A percentile compares a stretch with the other conserved stretches of the same genome.
Conservation (phyloP, 225 moss, liverwort and hornwort genomes). For the Marchantia paleacea region DNA sequence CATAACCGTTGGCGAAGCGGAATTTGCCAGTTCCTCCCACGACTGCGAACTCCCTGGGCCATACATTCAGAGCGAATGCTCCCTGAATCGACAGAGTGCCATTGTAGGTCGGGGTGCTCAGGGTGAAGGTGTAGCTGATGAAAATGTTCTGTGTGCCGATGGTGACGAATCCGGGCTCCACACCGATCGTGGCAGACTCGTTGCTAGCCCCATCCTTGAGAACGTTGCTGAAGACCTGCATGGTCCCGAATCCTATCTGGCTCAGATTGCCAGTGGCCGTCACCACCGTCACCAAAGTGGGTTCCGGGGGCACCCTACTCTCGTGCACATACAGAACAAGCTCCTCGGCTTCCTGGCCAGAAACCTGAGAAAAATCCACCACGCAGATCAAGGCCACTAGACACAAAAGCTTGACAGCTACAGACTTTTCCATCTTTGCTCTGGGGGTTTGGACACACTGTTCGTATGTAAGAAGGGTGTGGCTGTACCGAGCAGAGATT, state of each 20-base stretch:
- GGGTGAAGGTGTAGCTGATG: constrained; percentile 17
- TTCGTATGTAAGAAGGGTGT: too few species aligned
- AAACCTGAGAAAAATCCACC: too few species aligned
- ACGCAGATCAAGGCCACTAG: too few species aligned
- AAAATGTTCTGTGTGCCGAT: constrained; percentile 21
- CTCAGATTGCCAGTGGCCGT: constrained; percentile 22
- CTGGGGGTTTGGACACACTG: too few species aligned
- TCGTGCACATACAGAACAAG: constrained; percentile 20
- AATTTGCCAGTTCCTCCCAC: constrained; percentile 30
- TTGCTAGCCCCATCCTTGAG: constrained; percentile 1
- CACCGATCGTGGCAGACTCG: not conserved
- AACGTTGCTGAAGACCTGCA: constrained; percentile 22
- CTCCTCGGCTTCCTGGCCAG: not conserved
- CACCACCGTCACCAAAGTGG: constrained; percentile 20
- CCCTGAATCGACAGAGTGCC: constrained; percentile 26
- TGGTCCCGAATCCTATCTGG: constrained; percentile 16
- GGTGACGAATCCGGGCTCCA: constrained; percentile 13
- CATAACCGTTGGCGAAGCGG: constrained; percentile 24
- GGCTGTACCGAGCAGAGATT: too few species aligned
- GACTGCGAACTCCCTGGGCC: constrained; percentile 26
- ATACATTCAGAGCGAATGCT: constrained; percentile 10
- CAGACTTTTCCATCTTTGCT: too few species aligned
- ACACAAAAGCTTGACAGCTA: too few species aligned
- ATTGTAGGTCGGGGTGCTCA: constrained; percentile 13
- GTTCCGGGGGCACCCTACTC: constrained; percentile 12